Percentiles rank a stretch among this genome's conserved stretches.
Conservation (phyloP, 305 asterid genomes). For the Solanum hybrid region DNA sequence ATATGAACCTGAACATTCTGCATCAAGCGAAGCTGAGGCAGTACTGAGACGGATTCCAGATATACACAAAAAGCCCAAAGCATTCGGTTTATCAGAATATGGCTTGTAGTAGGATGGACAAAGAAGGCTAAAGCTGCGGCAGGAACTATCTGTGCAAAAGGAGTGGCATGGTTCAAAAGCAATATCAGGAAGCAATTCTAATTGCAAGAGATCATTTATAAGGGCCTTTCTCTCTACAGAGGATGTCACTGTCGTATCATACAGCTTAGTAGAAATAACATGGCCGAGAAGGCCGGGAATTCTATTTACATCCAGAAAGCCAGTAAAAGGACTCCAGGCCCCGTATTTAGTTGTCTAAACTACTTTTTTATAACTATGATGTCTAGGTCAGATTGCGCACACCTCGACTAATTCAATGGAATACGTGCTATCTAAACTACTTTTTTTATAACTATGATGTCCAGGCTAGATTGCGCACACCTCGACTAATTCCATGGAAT, state of each 20-base stretch:
- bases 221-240: neutral
- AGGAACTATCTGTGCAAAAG: conserved; percentile 43
- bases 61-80: conserved; percentile 76
- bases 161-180: neutral
- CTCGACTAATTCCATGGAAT: neutral
- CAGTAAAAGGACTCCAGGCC: neutral
- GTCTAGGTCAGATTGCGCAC: neutral
- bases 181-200: neutral
- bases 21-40: conserved; percentile 82
- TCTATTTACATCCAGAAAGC: neutral
- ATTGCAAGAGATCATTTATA: neutral
- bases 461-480: neutral
- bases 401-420: neutral
- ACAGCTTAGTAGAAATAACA: neutral
- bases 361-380: neutral
- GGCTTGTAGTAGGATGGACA: conserved; percentile 50
- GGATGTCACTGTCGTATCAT: neutral
- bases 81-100: conserved; percentile 30
- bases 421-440: neutral
- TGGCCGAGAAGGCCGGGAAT: neutral
- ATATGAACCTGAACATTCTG: conserved; percentile 66
- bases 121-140: conserved; percentile 46
- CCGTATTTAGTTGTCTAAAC: neutral
- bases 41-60: conserved; percentile 64
- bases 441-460: neutral